Evolutionary conservation across 2,329 filamentous ascomycete genomes (phyloP).

Genomic region (Beauveria bassiana): DNA sequence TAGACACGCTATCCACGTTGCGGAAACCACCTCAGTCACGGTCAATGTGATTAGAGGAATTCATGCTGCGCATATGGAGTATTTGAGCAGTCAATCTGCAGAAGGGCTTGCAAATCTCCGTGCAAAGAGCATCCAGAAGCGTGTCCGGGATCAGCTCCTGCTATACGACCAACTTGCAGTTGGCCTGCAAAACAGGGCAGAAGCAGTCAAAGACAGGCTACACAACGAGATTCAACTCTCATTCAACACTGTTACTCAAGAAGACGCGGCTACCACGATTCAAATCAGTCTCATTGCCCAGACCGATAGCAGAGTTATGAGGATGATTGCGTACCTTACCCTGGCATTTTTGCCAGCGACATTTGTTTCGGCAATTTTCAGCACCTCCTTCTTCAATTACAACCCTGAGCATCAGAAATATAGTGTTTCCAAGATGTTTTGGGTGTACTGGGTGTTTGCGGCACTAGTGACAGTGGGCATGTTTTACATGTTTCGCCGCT

Average conservation of each 20-base stretch:
- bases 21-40: slow-evolving; percentile 32
- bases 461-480: not conserved
- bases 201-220: slow-evolving; percentile 37
- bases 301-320: slow-evolving; percentile 44
- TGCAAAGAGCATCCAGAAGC: not conserved
- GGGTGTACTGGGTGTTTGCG: slow-evolving; percentile 20
- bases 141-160: slow-evolving; percentile 24
- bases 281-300: slow-evolving; percentile 32
- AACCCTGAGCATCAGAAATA: slow-evolving; percentile 18
- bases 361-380: slow-evolving; percentile 41
- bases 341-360: slow-evolving; percentile 43
- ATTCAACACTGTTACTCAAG: slow-evolving; percentile 36
- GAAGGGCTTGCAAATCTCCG: slow-evolving; percentile 10
- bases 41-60: slow-evolving; percentile 25
- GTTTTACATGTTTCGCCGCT: no score
- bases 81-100: not conserved
- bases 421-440: slow-evolving; percentile 24
- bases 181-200: slow-evolving; percentile 28
- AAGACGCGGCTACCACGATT: slow-evolving; percentile 31
- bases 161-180: slow-evolving; percentile 26
- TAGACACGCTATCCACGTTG: slow-evolving; percentile 36
- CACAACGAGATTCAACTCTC: slow-evolving; percentile 48
- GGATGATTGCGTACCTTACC: slow-evolving; percentile 40
- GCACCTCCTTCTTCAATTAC: slow-evolving; percentile 35
- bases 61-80: slow-evolving; percentile 21